phyloP scores from a whole-genome alignment of 2,329 filamentous ascomycete genomes.

The Neonectria neomacrospora region DNA sequence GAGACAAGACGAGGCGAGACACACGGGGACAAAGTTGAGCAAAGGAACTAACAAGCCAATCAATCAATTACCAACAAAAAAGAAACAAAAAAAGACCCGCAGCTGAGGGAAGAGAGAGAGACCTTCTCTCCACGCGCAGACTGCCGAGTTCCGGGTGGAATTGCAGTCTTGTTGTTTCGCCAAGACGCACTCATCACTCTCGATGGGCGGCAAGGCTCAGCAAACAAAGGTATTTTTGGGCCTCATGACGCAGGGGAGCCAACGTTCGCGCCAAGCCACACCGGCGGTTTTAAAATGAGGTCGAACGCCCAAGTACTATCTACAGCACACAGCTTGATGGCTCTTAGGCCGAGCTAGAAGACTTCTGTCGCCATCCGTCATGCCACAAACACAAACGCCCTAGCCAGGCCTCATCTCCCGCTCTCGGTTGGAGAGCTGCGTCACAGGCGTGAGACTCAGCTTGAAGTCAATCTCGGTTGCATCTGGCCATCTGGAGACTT shows the following conservation, averaged over 20 bases:
- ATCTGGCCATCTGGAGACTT: too few species aligned
- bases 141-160: neutral
- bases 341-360: neutral
- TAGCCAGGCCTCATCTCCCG: neutral
- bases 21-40: too few species aligned
- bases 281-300: slow-evolving; percentile 4
- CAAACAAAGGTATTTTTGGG: neutral
- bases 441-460: neutral
- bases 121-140: neutral
- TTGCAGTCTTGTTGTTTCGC: neutral
- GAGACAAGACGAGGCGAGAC: neutral
- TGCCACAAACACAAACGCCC: neutral
- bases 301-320: neutral
- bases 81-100: neutral
- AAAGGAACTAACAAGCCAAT: too few species aligned
- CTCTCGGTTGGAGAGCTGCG: neutral
- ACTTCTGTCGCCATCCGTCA: neutral
- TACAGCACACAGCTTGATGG: too few species aligned
- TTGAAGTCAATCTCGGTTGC: too few species aligned
- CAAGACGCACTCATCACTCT: neutral
- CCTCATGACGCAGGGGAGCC: neutral
- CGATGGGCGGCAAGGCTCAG: too few species aligned
- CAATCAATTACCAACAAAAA: too few species aligned
- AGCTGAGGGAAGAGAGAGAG: too few species aligned
- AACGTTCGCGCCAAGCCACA: slow-evolving; percentile 1